A percentile compares a stretch with the other conserved stretches of the same genome.
Conservation (phyloP, 2,329 filamentous ascomycete genomes). For the Neurospora crassa region DNA sequence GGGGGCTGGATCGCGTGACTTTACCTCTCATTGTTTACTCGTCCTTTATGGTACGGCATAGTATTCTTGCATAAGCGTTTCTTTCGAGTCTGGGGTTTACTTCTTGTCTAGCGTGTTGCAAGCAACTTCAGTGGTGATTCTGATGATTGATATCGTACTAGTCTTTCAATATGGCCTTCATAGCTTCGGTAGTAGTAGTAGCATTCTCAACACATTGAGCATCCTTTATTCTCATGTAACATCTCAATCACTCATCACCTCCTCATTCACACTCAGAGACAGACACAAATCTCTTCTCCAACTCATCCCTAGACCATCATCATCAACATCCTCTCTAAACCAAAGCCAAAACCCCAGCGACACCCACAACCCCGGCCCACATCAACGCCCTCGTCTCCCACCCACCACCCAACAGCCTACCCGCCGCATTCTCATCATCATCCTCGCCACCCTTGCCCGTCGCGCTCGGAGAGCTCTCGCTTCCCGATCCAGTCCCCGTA, state of each 20-base stretch:
- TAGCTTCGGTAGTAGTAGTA: background rate
- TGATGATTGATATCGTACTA: background rate
- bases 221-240: background rate
- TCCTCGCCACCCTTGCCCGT: background rate
- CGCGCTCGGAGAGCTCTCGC: background rate
- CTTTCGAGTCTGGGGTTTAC: background rate
- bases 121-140: no score
- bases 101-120: background rate
- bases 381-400: background rate
- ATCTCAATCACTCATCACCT: background rate
- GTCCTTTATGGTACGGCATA: background rate
- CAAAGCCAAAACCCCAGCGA: conserved; percentile 1
- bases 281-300: background rate
- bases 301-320: background rate
- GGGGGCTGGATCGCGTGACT: background rate
- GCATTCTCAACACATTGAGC: background rate
- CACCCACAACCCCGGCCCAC: background rate
- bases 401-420: background rate
- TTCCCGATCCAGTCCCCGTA: background rate
- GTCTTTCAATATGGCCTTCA: background rate
- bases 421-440: background rate
- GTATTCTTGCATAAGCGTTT: background rate
- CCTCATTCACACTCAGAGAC: background rate
- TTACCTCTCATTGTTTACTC: background rate
- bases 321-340: background rate